Evolutionary conservation across 2,329 filamentous ascomycete species (phyloP).

Genomic region (Aspergillus spinulosporus): DNA sequence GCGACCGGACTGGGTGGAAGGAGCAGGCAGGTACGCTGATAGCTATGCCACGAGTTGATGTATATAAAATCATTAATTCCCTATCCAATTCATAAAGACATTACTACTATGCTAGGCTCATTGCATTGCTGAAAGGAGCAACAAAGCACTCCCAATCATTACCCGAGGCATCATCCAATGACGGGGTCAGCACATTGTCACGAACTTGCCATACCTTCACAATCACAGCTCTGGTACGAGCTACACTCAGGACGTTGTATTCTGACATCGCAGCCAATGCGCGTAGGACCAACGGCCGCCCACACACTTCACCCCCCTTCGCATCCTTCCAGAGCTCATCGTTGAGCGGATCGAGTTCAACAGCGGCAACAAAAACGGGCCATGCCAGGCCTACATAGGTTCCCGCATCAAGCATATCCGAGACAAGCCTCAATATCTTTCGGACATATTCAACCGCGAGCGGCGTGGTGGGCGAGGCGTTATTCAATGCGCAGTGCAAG

Average conservation of each 20-base stretch:
- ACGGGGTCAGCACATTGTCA: constrained; percentile 36
- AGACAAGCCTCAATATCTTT: constrained; percentile 38
- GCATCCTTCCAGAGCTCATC: constrained; percentile 38
- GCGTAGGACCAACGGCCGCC: constrained; percentile 42
- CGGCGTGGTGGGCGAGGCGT: constrained; percentile 44
- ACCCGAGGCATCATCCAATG: constrained; percentile 18
- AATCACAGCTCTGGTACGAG: constrained; percentile 49
- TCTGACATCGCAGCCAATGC: constrained; percentile 44
- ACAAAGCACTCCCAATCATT: constrained; percentile 49
- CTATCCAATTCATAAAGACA: background rate
- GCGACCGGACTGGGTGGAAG: no score
- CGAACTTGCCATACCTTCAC: constrained; percentile 51
- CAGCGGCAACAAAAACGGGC: constrained; percentile 48
- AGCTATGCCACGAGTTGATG: no score
- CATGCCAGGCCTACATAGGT: constrained; percentile 41
- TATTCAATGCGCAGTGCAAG: constrained; percentile 48
- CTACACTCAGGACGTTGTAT: constrained; percentile 47
- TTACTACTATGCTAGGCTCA: constrained; percentile 40
- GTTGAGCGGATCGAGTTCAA: constrained; percentile 42
- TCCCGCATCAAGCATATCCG: constrained; percentile 35
- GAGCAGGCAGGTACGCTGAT: no score
- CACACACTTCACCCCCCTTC: constrained; percentile 28
- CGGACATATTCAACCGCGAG: constrained; percentile 35
- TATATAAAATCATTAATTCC: no score
- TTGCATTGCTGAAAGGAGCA: constrained; percentile 43